phyloP scores from a whole-genome alignment of 305 asterid species.

The Striga hermonthica region DNA sequence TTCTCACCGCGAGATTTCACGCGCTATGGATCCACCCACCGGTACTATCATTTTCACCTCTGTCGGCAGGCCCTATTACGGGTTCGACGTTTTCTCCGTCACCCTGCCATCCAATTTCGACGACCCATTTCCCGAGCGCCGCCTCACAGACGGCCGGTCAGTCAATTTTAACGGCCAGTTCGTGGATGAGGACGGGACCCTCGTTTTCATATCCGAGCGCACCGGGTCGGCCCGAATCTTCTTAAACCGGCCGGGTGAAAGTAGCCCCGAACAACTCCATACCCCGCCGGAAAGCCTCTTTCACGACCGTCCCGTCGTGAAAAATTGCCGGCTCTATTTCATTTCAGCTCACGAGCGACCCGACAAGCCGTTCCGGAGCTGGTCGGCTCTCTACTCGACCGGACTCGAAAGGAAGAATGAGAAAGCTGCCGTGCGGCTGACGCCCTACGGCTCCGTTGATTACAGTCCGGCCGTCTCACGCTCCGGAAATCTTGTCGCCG shows the following conservation, averaged over 20 bases:
- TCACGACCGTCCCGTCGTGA: constrained; percentile 67
- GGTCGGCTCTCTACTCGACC: constrained; percentile 61
- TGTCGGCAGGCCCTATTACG: constrained; percentile 53
- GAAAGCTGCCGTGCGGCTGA: constrained; percentile 36
- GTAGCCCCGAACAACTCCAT: constrained; percentile 36
- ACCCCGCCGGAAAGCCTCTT: constrained; percentile 48
- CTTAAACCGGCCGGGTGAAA: constrained; percentile 29
- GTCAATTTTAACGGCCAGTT: constrained; percentile 67
- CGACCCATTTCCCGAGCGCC: constrained; percentile 32
- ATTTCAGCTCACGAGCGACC: constrained; percentile 67
- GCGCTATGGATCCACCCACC: constrained; percentile 43
- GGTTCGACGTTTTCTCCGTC: constrained; percentile 68
- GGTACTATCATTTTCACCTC: constrained; percentile 64
- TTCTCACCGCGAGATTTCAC: not conserved
- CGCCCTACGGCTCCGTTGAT: constrained; percentile 57
- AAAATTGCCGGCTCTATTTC: constrained; percentile 44
- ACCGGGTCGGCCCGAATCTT: constrained; percentile 55
- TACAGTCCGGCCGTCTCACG: constrained; percentile 66
- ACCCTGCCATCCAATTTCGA: constrained; percentile 34
- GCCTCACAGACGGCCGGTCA: constrained; percentile 67
- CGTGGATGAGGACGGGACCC: constrained; percentile 36
- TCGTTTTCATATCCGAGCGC: constrained; percentile 63
- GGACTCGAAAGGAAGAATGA: constrained; percentile 9
- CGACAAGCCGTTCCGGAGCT: constrained; percentile 47
- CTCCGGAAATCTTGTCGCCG: constrained; percentile 64